These are phyloP conservation scores for Naganishia friedmannii DNA, from an alignment of 768 basidiomycete genomes.

Conservation along the genomic window DNA sequence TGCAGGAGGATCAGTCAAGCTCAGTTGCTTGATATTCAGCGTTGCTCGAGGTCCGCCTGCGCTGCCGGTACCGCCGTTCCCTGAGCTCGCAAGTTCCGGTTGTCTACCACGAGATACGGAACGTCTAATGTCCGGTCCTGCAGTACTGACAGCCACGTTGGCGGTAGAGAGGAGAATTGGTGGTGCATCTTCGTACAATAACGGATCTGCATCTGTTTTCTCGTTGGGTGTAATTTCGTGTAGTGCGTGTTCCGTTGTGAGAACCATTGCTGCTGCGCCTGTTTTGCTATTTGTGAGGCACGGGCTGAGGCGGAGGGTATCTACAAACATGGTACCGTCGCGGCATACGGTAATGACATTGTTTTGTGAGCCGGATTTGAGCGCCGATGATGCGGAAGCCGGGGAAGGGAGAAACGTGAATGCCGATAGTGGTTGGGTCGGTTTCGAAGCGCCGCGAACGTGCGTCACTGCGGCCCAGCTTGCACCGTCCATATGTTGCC, in stretches of 20 bases:
- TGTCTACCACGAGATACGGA: conserved; percentile 12
- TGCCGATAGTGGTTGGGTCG: conserved; percentile 38
- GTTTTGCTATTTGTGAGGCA: conserved; percentile 29
- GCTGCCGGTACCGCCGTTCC: background rate
- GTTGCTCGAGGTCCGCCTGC: conserved; percentile 6
- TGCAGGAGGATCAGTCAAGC: conserved; percentile 5
- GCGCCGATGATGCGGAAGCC: background rate
- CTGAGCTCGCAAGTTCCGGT: background rate
- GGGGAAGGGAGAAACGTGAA: conserved; percentile 39
- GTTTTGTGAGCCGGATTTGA: background rate
- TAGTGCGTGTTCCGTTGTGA: background rate
- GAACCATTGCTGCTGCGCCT: background rate
- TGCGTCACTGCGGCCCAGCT: conserved; percentile 26
- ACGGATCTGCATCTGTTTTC: background rate
- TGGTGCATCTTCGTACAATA: background rate
- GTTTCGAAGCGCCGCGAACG: conserved; percentile 34
- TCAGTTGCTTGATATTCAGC: conserved; percentile 14
- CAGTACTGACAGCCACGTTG: background rate
- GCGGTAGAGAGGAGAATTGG: background rate
- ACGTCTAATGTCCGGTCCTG: background rate
- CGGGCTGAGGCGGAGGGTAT: conserved; percentile 37
- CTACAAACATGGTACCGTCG: conserved; percentile 46
- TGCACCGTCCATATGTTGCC: background rate
- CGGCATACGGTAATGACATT: conserved; percentile 44
- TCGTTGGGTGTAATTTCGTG: background rate